Conservation (phyloP, 352 stramenopile species). For the Pythium plurisporium region DNA sequence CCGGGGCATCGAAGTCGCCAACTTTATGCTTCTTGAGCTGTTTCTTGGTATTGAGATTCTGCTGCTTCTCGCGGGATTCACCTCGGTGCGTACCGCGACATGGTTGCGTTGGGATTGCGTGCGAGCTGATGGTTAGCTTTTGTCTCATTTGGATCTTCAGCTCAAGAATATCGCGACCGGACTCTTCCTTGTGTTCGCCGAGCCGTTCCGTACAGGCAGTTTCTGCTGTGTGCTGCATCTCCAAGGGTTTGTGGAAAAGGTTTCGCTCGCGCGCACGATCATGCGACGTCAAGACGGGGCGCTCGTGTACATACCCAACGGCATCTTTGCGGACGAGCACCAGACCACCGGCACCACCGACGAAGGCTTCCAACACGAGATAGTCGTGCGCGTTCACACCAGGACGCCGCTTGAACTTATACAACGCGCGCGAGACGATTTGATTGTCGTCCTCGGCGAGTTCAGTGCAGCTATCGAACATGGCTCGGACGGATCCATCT, state of each 20-base stretch:
- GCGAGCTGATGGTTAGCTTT: too few species aligned
- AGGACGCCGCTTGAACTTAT: constrained; percentile 40
- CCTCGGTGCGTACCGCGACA: constrained; percentile 41
- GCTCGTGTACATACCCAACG: constrained; percentile 75
- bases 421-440: constrained; percentile 27
- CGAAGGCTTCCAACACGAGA: constrained; percentile 48
- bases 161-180: constrained; percentile 79
- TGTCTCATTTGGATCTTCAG: constrained; percentile 20
- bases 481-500: constrained; percentile 1
- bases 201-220: constrained; percentile 73
- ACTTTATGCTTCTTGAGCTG: constrained; percentile 60
- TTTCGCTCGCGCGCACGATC: constrained; percentile 71
- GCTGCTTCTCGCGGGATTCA: constrained; percentile 58
- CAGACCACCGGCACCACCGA: constrained; percentile 58
- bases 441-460: constrained; percentile 14
- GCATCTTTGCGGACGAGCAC: constrained; percentile 66
- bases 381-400: constrained; percentile 40
- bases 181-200: constrained; percentile 81
- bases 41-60: constrained; percentile 67
- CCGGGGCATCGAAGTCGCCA: constrained; percentile 48
- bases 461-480: constrained; percentile 3
- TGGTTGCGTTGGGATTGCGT: too few species aligned
- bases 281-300: constrained; percentile 63
- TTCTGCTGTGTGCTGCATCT: constrained; percentile 47
- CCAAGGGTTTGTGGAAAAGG: constrained; percentile 63